phyloP scores from a whole-genome alignment of 106 monocot species.

The Xerophyta viscosa region DNA sequence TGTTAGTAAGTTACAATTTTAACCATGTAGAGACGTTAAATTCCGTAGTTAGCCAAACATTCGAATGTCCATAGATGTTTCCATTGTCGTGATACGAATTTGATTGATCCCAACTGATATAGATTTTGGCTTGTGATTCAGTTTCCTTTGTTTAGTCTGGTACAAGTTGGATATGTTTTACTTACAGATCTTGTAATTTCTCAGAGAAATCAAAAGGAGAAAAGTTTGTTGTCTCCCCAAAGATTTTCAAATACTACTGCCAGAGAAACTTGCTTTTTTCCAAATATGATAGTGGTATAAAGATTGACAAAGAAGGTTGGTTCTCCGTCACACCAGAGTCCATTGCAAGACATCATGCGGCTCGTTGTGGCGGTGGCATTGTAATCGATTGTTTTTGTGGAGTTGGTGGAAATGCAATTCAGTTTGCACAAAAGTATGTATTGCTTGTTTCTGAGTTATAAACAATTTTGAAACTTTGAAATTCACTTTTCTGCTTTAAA shows the following conservation, averaged over 20 bases:
- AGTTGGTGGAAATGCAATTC: constrained; percentile 95
- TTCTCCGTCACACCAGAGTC: constrained; percentile 95
- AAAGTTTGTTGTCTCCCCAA: constrained; percentile 14
- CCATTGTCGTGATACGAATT: no score
- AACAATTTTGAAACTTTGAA: not conserved
- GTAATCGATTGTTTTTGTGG: constrained; percentile 86
- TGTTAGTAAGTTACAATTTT: no score
- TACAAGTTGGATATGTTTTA: not conserved
- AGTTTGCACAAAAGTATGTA: constrained; percentile 80
- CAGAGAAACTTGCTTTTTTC: constrained; percentile 90
- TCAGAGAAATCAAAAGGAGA: constrained; percentile 30
- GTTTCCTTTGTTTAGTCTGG: no score
- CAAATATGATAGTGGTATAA: constrained; percentile 74
- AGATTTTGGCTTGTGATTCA: no score
- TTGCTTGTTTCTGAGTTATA: not conserved
- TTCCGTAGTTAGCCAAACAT: no score
- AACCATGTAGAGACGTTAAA: no score
- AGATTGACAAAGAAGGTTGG: constrained; percentile 99
- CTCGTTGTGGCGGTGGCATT: constrained; percentile 50
- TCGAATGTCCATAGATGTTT: no score
- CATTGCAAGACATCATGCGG: constrained; percentile 89
- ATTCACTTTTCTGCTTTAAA: not conserved
- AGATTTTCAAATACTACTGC: constrained; percentile 73
- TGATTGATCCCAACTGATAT: no score
- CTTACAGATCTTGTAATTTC: constrained; percentile 7